Base-by-base conservation (phyloP, 169 alveolate genomes). In the Plasmodium coatneyi region DNA sequence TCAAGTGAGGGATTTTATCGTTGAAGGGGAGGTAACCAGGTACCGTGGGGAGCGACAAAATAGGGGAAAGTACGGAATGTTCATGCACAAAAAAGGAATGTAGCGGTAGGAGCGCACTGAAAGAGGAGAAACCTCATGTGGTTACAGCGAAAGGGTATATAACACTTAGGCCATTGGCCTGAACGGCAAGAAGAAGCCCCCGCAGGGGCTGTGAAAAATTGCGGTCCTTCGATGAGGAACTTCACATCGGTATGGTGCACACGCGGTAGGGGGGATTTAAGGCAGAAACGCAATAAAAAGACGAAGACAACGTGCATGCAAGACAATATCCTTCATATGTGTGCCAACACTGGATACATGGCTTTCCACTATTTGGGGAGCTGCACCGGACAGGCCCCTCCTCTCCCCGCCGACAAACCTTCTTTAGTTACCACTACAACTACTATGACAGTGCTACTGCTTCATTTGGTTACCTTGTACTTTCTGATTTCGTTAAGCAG, bases 401-500 rank as follows among this genome's bases (percentile, higher is more conserved):
- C 41, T 71, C 41, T 16, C 41, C 41, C 41, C 7, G n/a, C 41
- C 84, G 25, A 43, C 43, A 71, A 86, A 32, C 39, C 0, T 6
- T 25, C 5, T 43, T 0, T 5, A 2, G 7, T 34, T 32, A 25
- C 39, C 49, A 14, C n/a, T n/a, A n/a, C n/a, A n/a, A n/a, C n/a
- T n/a, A n/a, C n/a, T n/a, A n/a, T n/a, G n/a, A n/a, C 19, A 12
- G 10, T 5, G 1, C 46, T 6, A 32, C 28, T 16, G 22, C 28
- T 25, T 96, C 83, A 97, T 28, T 96, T 95, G 52, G 98, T 96
- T 41, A 96, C 95, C 66, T 94, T 95, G 83, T 95, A 97, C 32
- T 96, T 84, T 71, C 93, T 95, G 70, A 98, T 98, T 72, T 97
- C 95, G 36, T 96, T 97, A n/a, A 98, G 97, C 14, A 98, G 93